Percentiles rank a stretch among this genome's conserved stretches.
Evolutionary conservation across 78 protist genomes (phyloP).

Genomic region (Dictyostelium discoideum): DNA sequence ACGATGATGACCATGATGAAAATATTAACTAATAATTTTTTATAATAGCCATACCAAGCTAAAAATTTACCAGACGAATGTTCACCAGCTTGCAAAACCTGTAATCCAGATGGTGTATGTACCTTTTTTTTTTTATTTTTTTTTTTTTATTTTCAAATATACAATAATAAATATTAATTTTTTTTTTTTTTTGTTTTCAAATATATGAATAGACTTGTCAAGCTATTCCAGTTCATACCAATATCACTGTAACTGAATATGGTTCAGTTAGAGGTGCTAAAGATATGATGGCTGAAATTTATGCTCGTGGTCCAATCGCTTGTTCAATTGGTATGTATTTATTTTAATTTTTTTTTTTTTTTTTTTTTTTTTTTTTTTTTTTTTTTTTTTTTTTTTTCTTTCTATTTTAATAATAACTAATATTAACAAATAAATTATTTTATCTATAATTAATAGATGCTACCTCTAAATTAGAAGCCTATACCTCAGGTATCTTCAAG

Average conservation of each 20-base stretch:
- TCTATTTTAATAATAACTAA: background rate
- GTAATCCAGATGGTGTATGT: slow-evolving; percentile 38
- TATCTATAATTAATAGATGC: background rate
- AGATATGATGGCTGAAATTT: slow-evolving; percentile 86
- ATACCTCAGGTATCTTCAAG: slow-evolving; percentile 66
- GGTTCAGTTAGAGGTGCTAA: slow-evolving; percentile 66
- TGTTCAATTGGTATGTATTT: slow-evolving; percentile 77
- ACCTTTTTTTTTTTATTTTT: background rate
- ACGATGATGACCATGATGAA: too few species aligned
- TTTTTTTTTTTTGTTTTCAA: background rate
- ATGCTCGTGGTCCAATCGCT: slow-evolving; percentile 87
- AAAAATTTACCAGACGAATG: slow-evolving; percentile 15
- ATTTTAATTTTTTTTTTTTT: background rate
- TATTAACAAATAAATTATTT: background rate
- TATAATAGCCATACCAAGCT: slow-evolving; percentile 52
- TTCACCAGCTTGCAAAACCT: slow-evolving; percentile 39
- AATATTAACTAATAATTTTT: background rate
- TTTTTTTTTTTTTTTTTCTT: background rate
- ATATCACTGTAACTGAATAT: slow-evolving; percentile 32
- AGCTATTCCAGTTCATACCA: slow-evolving; percentile 6
- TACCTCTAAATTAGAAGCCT: slow-evolving; percentile 43
- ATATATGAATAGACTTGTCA: background rate
- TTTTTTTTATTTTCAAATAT: background rate
- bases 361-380: background rate
- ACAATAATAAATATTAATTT: background rate